A percentile compares a stretch with the other conserved stretches of the same genome.
phyloP scores from a whole-genome alignment of 192 early-diverging fungal species.

The Funneliformis geosporum region DNA sequence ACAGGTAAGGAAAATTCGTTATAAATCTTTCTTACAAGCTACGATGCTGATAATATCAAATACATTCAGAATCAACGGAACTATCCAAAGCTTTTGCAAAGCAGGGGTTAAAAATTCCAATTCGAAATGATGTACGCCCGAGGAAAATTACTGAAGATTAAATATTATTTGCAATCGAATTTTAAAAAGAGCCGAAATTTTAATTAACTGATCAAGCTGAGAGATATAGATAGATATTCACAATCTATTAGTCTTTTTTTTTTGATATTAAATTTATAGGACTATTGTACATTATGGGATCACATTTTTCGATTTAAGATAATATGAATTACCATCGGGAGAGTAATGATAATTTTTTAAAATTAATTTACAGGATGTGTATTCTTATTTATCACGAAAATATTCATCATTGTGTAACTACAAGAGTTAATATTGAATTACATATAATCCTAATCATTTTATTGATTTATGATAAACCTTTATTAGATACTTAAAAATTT shows the following conservation, averaged over 20 bases:
- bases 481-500: no score
- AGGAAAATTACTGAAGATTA: conserved; percentile 36
- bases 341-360: no score
- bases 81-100: conserved; percentile 77
- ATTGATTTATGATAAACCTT: no score
- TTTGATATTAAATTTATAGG: background rate
- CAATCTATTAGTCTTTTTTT: background rate
- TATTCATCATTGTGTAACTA: no score
- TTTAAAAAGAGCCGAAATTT: background rate
- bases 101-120: conserved; percentile 79
- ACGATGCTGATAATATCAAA: conserved; percentile 14
- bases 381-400: no score
- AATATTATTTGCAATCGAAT: background rate
- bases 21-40: background rate
- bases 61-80: conserved; percentile 68
- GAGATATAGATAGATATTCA: background rate
- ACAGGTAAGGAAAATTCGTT: conserved; percentile 54
- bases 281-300: background rate
- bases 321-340: no score
- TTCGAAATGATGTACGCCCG: conserved; percentile 62
- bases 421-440: no score
- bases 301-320: background rate
- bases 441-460: no score
- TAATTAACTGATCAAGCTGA: background rate
- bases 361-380: no score